These are phyloP conservation scores for Chenopodium quinoa DNA, from an alignment of 148 eudicot species.

Conservation along the genomic window DNA sequence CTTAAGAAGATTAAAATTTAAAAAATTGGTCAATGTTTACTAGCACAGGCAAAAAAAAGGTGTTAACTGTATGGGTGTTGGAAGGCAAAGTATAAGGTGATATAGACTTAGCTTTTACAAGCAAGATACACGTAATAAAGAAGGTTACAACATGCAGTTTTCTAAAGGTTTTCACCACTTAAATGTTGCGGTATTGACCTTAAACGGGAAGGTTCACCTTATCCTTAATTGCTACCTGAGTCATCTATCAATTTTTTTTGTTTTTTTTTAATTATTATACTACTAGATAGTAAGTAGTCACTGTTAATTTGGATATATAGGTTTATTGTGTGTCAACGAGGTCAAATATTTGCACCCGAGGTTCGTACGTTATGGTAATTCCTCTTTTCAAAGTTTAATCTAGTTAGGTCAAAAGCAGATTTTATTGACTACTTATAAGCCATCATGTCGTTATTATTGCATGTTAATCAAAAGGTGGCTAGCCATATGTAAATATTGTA, in stretches of 20 bases:
- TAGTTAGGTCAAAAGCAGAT: background rate
- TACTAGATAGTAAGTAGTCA: background rate
- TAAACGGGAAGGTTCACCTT: conserved; percentile 21
- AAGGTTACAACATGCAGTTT: conserved; percentile 11
- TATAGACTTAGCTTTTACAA: conserved; percentile 16
- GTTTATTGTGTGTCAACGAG: conserved; percentile 12
- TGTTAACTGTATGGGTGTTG: background rate
- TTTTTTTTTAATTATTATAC: background rate
- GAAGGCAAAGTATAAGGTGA: background rate
- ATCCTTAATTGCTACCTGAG: conserved; percentile 16
- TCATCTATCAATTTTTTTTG: background rate
- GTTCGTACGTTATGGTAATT: too few relatives aligned
- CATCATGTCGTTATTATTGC: too few relatives aligned
- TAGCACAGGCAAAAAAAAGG: background rate
- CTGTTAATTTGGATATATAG: conserved; percentile 20
- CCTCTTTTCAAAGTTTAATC: too few relatives aligned
- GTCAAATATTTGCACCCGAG: conserved; percentile 13
- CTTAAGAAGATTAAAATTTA: too few relatives aligned
- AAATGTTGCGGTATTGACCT: conserved; percentile 7
- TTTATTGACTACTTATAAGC: background rate
- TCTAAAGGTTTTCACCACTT: background rate
- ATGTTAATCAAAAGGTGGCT: too few relatives aligned
- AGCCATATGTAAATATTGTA: too few relatives aligned
- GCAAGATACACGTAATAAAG: conserved; percentile 33
- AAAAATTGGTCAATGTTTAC: too few relatives aligned